These are phyloP conservation scores for Phaeosphaeriaceae sp. DNA, from an alignment of 2,329 filamentous ascomycete genomes.

Conservation along the genomic window DNA sequence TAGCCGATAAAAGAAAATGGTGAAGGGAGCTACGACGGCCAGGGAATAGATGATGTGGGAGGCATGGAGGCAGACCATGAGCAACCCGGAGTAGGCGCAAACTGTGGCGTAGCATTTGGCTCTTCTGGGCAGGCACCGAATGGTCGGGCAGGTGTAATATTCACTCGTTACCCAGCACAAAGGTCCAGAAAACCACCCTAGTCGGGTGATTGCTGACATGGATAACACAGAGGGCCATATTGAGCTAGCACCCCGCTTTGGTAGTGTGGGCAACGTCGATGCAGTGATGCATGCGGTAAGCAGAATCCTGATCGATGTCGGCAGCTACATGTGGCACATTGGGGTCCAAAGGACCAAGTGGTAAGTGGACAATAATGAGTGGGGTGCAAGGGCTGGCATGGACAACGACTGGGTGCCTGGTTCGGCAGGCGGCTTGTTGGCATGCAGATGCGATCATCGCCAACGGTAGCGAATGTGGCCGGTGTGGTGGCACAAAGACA, in stretches of 20 bases:
- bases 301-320: slow-evolving; percentile 18
- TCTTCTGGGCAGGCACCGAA: slow-evolving; percentile 21
- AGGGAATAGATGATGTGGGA: slow-evolving; percentile 29
- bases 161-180: slow-evolving; percentile 18
- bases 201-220: slow-evolving; percentile 34
- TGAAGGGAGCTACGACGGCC: slow-evolving; percentile 18
- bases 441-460: not conserved
- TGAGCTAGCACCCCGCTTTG: slow-evolving; percentile 29
- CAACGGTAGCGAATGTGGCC: not conserved
- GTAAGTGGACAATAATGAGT: no score
- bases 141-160: slow-evolving; percentile 16
- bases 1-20: slow-evolving; percentile 26
- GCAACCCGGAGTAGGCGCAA: slow-evolving; percentile 18
- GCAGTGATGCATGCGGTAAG: slow-evolving; percentile 23
- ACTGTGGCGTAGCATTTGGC: slow-evolving; percentile 33
- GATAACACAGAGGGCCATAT: slow-evolving; percentile 24
- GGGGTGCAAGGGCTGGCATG: no score
- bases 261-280: slow-evolving; percentile 17
- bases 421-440: not conserved
- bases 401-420: no score
- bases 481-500: slow-evolving; percentile 11
- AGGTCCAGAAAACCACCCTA: slow-evolving; percentile 28
- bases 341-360: slow-evolving; percentile 21
- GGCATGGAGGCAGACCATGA: slow-evolving; percentile 25
- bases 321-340: slow-evolving; percentile 20